These are phyloP conservation scores for Ochetophila trinervis DNA, from an alignment of 306 rosid genomes.

Conservation along the genomic window DNA sequence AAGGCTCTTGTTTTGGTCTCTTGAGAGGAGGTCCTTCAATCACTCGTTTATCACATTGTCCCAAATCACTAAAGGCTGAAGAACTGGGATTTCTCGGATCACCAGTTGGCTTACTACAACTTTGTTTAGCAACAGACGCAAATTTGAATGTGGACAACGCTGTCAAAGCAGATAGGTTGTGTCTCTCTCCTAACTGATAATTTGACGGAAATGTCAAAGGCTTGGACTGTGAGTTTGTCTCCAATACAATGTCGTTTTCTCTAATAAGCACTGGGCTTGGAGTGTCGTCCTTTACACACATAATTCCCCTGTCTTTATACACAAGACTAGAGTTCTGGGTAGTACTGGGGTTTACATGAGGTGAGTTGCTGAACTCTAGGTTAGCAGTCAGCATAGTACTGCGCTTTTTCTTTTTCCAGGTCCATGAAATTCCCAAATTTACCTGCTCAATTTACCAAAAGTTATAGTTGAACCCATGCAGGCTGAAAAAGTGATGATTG, in stretches of 20 bases:
- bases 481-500: not conserved
- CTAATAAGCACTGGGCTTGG: conserved; percentile 6
- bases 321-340: conserved; percentile 18
- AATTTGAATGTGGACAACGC: conserved; percentile 3
- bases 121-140: conserved; percentile 5
- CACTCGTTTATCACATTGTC: conserved; percentile 9
- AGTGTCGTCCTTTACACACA: conserved; percentile 2
- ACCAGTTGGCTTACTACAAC: not conserved
- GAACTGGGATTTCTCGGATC: conserved; percentile 4
- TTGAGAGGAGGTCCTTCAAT: conserved; percentile 10
- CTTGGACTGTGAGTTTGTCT: conserved; percentile 4
- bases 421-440: conserved; percentile 35
- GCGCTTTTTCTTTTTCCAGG: conserved; percentile 36
- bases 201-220: not conserved
- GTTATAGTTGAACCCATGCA: conserved; percentile 7
- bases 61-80: conserved; percentile 6
- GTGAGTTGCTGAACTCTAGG: not conserved
- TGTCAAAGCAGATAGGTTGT: conserved; percentile 9
- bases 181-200: conserved; percentile 1
- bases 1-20: conserved; percentile 31
- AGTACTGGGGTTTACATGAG: conserved; percentile 7
- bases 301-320: conserved; percentile 10
- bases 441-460: conserved; percentile 22
- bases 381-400: not conserved
- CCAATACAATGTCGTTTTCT: conserved; percentile 1